Base-by-base conservation (phyloP, 257 asterid species). In the Solanum chilense region DNA sequence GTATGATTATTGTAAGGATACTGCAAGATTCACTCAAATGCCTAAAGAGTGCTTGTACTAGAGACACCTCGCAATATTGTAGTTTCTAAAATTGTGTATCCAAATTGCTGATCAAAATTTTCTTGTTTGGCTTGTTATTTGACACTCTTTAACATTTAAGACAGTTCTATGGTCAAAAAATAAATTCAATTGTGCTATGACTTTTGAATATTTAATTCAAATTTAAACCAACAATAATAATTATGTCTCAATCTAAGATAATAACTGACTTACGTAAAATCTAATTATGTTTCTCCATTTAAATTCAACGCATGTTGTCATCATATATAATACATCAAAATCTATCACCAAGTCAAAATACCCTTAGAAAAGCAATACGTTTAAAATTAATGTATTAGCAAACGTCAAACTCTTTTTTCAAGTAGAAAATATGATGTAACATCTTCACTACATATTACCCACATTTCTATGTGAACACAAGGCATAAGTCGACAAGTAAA, bases 1-100 rank as follows among this genome's bases (percentile, higher is more conserved):
- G 49, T 93, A 92, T 87, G 96, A 93, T 87, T 93, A 93, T 86
- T 92, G 96, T 86, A 87, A 89, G 62, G 95, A 93, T 88, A 87
- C 87, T 66, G 89, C 88, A 27, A 85, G 96, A 66, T 93, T 93
- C 86, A 16, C 87, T 62, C 87, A 90, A 84, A 78, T 92, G 91
- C 95, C 95, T 33, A 88, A 18, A 88, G 96, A 93, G 75, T 93
- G 96, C 87, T 49, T 49, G 70, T 13, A 81, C 11, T 81, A 81
- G 68, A 74, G 82, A 74, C 2, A 18, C 69, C 66, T 56, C 66
- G 66, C 66, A 56, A 56, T 56, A 49, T 18, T 81, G 14, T 16
- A 16, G 21, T 3, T 49, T 31, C 20, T 31, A 1, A 49, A 49
- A 5, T 9, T 15, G 5, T 45, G 45, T 25, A 25, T 80, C 44